Evolutionary conservation across 169 alveolate species (phyloP).

Genomic region (Plasmodium chabaudi): DNA sequence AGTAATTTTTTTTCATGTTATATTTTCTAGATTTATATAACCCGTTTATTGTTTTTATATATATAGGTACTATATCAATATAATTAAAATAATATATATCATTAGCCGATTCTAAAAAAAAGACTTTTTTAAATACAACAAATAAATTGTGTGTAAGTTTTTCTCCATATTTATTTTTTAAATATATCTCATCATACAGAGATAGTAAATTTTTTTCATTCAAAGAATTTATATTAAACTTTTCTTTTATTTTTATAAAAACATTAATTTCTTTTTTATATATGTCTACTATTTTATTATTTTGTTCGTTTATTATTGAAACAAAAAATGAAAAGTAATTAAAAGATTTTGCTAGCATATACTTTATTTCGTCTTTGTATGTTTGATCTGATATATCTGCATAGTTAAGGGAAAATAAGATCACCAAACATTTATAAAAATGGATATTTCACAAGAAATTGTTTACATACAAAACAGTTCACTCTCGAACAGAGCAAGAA

Average conservation of each 20-base stretch:
- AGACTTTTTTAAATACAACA: constrained; percentile 14
- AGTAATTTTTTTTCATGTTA: constrained; percentile 28
- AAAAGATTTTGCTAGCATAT: constrained; percentile 17
- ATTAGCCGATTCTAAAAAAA: constrained; percentile 15
- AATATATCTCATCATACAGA: constrained; percentile 38
- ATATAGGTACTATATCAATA: constrained; percentile 51
- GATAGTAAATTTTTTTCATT: constrained; percentile 37
- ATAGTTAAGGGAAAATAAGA: not conserved
- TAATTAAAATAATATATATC: constrained; percentile 30
- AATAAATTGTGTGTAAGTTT: constrained; percentile 29
- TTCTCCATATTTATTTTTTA: constrained; percentile 69
- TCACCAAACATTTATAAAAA: not conserved
- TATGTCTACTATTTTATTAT: constrained; percentile 1
- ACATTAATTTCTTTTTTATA: constrained; percentile 48
- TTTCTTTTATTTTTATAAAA: constrained; percentile 51
- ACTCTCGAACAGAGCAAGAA: no score
- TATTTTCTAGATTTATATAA: constrained; percentile 37
- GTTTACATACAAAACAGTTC: no score
- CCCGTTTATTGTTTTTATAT: constrained; percentile 44
- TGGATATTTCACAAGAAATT: no score
- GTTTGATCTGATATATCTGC: constrained; percentile 5
- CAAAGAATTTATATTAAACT: not conserved
- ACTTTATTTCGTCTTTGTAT: constrained; percentile 16
- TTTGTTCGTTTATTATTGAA: constrained; percentile 31
- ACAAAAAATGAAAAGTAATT: constrained; percentile 23